These are phyloP conservation scores for Cordia subcordata DNA, from an alignment of 257 asterid genomes.

Conservation along the genomic window DNA sequence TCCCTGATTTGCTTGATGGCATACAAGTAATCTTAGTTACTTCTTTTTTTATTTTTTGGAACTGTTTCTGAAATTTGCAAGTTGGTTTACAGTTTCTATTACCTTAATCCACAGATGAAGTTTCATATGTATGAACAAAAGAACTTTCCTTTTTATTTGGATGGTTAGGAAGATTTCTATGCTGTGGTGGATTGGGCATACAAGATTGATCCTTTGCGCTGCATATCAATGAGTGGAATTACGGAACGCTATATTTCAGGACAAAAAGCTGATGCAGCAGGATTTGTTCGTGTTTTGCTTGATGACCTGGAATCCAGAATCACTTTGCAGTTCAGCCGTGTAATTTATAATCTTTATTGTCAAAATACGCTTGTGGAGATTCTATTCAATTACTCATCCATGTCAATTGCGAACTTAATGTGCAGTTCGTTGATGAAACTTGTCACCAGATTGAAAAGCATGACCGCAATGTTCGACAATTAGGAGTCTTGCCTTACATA, in stretches of 20 bases:
- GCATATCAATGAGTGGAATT: conserved; percentile 97
- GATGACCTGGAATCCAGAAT: conserved; percentile 93
- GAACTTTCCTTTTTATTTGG: conserved; percentile 7
- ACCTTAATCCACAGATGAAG: too few species aligned
- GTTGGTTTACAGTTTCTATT: neutral
- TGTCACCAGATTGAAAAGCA: conserved; percentile 94
- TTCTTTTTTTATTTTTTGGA: neutral
- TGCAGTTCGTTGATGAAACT: conserved; percentile 92
- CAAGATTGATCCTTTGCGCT: conserved; percentile 91
- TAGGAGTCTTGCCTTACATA: conserved; percentile 80
- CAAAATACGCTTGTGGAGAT: neutral
- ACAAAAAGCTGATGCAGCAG: conserved; percentile 90
- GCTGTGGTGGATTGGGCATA: conserved; percentile 97
- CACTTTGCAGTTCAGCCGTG: conserved; percentile 72
- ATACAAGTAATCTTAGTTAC: conserved; percentile 55
- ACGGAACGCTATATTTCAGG: conserved; percentile 90
- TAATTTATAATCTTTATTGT: conserved; percentile 28
- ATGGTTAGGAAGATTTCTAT: conserved; percentile 84
- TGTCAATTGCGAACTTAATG: neutral
- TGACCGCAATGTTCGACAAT: conserved; percentile 76
- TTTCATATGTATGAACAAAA: neutral
- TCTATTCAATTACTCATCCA: neutral
- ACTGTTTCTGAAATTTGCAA: neutral
- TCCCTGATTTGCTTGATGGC: conserved; percentile 92
- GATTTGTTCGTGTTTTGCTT: conserved; percentile 81